phyloP scores from a whole-genome alignment of 352 stramenopile genomes.

The Globisporangium viniferum region DNA sequence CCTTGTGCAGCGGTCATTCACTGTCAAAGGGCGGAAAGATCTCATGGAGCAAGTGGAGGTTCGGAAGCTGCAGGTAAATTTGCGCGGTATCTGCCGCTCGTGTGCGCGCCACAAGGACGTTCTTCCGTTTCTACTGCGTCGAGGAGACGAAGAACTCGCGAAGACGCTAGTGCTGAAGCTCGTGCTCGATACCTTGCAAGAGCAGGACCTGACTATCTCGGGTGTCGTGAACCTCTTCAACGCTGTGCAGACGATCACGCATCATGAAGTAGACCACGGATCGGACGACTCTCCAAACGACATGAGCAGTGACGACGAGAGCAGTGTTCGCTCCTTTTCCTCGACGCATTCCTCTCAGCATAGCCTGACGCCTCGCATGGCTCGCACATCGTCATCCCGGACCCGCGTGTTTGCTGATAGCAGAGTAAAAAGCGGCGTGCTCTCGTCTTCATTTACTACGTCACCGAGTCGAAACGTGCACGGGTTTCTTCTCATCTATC shows the following conservation, averaged over 20 bases:
- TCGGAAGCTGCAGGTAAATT: slow-evolving; percentile 69
- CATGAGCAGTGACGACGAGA: slow-evolving; percentile 36
- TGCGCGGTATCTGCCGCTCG: slow-evolving; percentile 51
- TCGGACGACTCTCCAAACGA: slow-evolving; percentile 35
- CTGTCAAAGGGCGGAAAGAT: slow-evolving; percentile 16
- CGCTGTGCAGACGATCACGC: slow-evolving; percentile 44
- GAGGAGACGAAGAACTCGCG: slow-evolving; percentile 38
- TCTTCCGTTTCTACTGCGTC: slow-evolving; percentile 62
- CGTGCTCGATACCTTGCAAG: slow-evolving; percentile 49
- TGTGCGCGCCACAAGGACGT: slow-evolving; percentile 59
- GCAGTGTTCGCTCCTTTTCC: slow-evolving; percentile 5
- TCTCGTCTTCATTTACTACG: not conserved
- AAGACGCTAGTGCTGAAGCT: slow-evolving; percentile 54
- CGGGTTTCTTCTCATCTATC: slow-evolving; percentile 45
- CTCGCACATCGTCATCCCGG: slow-evolving; percentile 14
- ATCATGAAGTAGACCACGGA: slow-evolving; percentile 26
- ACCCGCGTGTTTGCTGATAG: slow-evolving; percentile 8
- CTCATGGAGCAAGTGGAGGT: slow-evolving; percentile 42
- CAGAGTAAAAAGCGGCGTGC: not conserved
- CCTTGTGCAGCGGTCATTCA: slow-evolving; percentile 50
- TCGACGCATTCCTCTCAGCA: slow-evolving; percentile 8
- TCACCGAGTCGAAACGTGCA: slow-evolving; percentile 29
- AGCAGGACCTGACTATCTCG: slow-evolving; percentile 38
- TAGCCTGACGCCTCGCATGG: slow-evolving; percentile 10
- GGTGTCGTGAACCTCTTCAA: slow-evolving; percentile 33